Conservation (phyloP, 345 rosid genomes). For the Passiflora organensis region DNA sequence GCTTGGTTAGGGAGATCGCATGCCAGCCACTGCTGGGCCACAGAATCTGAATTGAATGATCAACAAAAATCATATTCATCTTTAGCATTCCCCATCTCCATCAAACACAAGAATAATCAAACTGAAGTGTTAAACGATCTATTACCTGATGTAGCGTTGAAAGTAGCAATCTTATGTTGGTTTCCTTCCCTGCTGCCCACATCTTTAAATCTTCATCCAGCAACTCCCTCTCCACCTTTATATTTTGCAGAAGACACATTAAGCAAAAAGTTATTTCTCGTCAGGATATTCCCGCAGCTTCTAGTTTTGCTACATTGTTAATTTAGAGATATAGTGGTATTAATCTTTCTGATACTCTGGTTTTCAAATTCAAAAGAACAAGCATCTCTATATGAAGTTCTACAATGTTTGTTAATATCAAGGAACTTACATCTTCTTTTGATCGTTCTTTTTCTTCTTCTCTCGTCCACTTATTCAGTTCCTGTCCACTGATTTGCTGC, state of each 20-base stretch:
- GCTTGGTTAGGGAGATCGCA: conserved; percentile 46
- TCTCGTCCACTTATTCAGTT: conserved; percentile 32
- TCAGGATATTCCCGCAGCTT: not conserved
- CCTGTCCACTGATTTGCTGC: conserved; percentile 30
- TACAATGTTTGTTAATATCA: not conserved
- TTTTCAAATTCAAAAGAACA: too few species aligned
- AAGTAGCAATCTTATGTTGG: conserved; percentile 64
- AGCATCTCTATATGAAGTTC: not conserved
- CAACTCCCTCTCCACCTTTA: conserved; percentile 50
- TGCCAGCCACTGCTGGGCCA: conserved; percentile 79
- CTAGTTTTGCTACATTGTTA: not conserved
- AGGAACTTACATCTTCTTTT: conserved; percentile 33
- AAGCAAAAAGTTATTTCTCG: not conserved
- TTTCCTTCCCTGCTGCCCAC: conserved; percentile 80
- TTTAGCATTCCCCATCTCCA: not conserved
- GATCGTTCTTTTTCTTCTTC: conserved; percentile 35
- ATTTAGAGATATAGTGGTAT: not conserved
- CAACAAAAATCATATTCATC: not conserved
- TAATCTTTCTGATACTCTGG: too few species aligned
- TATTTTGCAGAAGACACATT: conserved; percentile 2
- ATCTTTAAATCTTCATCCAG: conserved; percentile 55
- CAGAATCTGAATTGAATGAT: conserved; percentile 45
- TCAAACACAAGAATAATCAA: not conserved
- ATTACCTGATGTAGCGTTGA: conserved; percentile 74
- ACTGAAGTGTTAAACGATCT: not conserved